Base-by-base conservation (phyloP, 2,329 filamentous ascomycete species). In the Phaeophleospora eucalypticola region DNA sequence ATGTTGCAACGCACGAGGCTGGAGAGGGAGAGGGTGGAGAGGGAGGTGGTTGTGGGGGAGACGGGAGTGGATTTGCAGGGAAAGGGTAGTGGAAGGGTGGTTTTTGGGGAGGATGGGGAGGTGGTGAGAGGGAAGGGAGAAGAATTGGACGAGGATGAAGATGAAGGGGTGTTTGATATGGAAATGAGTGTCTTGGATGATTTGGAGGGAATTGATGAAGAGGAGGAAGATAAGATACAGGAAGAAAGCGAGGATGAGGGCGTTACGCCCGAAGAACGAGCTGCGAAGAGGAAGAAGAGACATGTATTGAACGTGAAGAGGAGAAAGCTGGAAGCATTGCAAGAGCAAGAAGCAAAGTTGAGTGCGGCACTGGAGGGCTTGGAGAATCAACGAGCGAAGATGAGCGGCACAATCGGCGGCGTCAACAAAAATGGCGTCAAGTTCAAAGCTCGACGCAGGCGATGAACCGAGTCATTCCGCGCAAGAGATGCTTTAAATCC, bases 361-460 rank as follows among this genome's bases (percentile, higher is more conserved):
- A 66, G 71, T 21, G 69, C 71, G 2, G 81, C 80, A 0, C 73
- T 82, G 52, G 68, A 74, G 18, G 75, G 78, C 57, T 64, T 84
- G 17, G 79, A 82, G 36, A 63, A 74, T 52, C 81, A 84, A 62
- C 71, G 80, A 38, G 80, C 76, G 8, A 77, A 76, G 63, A 83
- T 84, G 80, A 76, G 73, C 53, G 76, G 77, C 50, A 76, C 72
- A 2, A 69, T 80, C 3, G 81, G 80, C 15, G 81, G 81, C 1
- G 71, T 77, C 44, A 84, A 83, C 65, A 83, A 83, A 65, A 71
- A 78, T 46, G 81, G 81, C 7, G 69, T 80, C 57, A 83, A 81
- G 58, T 84, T 80, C 73, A 84, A 83, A 70, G 69, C 80, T 36
- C 79, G 82, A 68, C 70, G 81, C 55, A 83, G 82, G 71, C 71